Conservation (phyloP, 1,139 yeast species). For the Nakaseomyces bracarensis region DNA sequence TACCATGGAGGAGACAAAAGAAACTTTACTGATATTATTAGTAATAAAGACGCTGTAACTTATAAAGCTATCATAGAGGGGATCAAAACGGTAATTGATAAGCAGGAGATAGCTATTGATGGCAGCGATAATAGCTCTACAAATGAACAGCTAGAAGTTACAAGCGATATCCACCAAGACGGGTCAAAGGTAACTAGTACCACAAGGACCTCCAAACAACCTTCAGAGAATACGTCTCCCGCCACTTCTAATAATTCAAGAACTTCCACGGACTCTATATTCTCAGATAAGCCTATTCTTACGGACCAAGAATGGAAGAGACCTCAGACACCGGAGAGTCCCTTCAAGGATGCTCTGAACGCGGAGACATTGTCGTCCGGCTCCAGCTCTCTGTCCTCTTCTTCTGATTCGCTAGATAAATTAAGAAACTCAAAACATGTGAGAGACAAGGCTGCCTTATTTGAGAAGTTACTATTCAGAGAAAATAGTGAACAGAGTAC, state of each 20-base stretch:
- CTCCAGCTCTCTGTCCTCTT: conserved; percentile 8
- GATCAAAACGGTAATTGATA: conserved; percentile 1
- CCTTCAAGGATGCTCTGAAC: conserved; percentile 5
- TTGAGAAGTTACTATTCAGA: conserved; percentile 23
- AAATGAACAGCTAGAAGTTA: not conserved
- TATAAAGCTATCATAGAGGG: conserved; percentile 1
- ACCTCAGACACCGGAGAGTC: conserved; percentile 1
- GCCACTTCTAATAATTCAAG: conserved; percentile 22
- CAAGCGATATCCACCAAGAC: too few relatives aligned
- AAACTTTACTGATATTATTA: conserved; percentile 2
- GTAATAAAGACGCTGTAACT: conserved; percentile 5
- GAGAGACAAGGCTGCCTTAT: conserved; percentile 28
- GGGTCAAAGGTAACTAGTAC: too few relatives aligned
- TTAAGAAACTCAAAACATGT: conserved; percentile 28
- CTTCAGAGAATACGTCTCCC: conserved; percentile 15
- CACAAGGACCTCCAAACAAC: too few relatives aligned
- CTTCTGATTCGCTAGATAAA: conserved; percentile 20
- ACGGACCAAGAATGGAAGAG: conserved; percentile 22
- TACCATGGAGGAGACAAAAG: not conserved
- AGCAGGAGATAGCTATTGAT: not conserved
- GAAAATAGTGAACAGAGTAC: conserved; percentile 8
- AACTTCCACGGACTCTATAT: conserved; percentile 24
- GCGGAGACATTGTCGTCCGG: conserved; percentile 12
- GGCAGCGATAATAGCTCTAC: not conserved
- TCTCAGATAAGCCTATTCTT: conserved; percentile 21